Base-by-base conservation (phyloP, 2,329 filamentous ascomycete genomes). In the Talaromyces piceae region DNA sequence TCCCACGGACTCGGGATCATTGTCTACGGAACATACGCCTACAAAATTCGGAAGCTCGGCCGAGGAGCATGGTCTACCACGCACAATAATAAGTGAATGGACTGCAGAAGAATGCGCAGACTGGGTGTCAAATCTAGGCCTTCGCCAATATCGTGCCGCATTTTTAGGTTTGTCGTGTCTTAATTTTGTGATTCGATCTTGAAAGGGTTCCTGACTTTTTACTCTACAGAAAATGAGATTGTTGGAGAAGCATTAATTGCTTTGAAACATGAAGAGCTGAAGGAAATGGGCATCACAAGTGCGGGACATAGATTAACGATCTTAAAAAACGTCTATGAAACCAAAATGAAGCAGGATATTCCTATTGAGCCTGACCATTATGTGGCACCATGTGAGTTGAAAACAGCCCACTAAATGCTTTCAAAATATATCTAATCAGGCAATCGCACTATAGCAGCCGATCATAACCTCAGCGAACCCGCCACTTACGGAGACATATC, bases 241-340 rank as follows among this genome's bases (percentile, higher is more conserved):
- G 86, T 91, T 31, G 93, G 93, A 58, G 90, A 97, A 67, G 91
- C 88, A 48, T 76, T 98, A 56, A 82, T 95, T 52, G 88, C 88
- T 37, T 74, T 98, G 57, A 86, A 87, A 57, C 93, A 97, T 66
- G 88, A 95, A 52, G 91, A 97, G 66, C 76, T 98, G 61, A 95
- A 94, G 71, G 89, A 94, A 65, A 91, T 97, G 84, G 91, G 91
- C 45, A 87, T 98, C 57, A 77, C 78, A 56, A 97, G 91, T 71
- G 89, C 96, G 45, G 93, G 93, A 37, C 93, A 98, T 73, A 85
- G 93, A 54, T 77, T 98, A 61, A 95, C 90, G 20, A 94, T 98
- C 52, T 78, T 98, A 53, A 97, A 96, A 73, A 91, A 84, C 62
- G 90, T 97, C 50, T 97, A 96, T 72, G 91, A 97, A 64, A 85